Evolutionary conservation across 768 basidiomycete genomes (phyloP), one percentile per base, ranked within the genome.

Genomic region (Epithele typhae): DNA sequence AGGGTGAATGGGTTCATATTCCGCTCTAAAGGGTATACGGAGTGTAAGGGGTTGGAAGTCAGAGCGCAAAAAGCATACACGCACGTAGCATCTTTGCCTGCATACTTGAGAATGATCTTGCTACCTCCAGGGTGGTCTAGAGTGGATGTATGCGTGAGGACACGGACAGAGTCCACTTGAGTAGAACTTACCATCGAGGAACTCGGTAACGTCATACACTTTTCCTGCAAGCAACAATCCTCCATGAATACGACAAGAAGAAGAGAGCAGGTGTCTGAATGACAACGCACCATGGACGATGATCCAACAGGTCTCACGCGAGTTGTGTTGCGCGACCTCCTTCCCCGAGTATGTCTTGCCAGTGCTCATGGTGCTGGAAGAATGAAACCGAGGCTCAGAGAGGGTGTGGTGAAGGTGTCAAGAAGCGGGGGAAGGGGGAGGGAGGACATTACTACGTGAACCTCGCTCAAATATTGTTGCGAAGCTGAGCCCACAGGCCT

Each of bases 1-100:
- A 2, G 93, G 92, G 59, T 95, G 93, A 40, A 96, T 90, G 2
- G 87, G 87, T 21, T 91, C 91, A 53, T 92, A 92, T 66, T 87
- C 89, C 51, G 56, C 64, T 66, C 37, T 7, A 7, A 2, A 10
- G 21, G 9, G 18, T 17, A n/a, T 17, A 0, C 9, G 15, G 23
- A 18, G 1, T 8, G 9, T 3, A 21, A 25, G 19, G 2, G 6
- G 17, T n/a, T 34, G 21, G 5, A 10, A 24, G 4, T 3, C 14
- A 8, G 11, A 23, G 25, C 5, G 23, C 5, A 17, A 6, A 9
- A n/a, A 9, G 30, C 15, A 9, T 32, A 8, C 17, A 19, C 63
- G 40, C 39, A 65, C 63, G 67, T 69, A 19, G 73, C 74, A 50
- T 76, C 78, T 55, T 69, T 75, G 8, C 78, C 78, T 0, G 75